Evolutionary conservation across 331 rosid genomes (phyloP).

Genomic region (Rhamnella rubrinervis): DNA sequence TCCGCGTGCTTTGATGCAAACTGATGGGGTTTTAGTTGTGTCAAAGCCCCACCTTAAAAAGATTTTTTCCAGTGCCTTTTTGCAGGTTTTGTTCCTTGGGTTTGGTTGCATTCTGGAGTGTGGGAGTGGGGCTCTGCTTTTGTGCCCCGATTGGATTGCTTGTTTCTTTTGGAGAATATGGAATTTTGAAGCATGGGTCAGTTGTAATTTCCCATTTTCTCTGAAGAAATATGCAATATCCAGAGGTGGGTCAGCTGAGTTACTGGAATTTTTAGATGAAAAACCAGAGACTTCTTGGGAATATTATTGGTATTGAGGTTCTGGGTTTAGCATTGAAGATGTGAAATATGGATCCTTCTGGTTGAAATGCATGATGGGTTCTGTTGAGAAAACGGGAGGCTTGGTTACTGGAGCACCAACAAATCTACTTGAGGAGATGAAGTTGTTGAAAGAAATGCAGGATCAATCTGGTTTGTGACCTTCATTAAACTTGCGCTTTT

Average conservation of each 20-base stretch:
- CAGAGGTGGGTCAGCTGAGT: constrained; percentile 2
- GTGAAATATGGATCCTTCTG: constrained; percentile 35
- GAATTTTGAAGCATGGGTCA: constrained; percentile 39
- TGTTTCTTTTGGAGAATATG: constrained; percentile 32
- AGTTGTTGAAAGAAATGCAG: constrained; percentile 82
- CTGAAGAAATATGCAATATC: constrained; percentile 11
- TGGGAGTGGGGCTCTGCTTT: constrained; percentile 29
- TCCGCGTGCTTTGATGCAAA: constrained; percentile 77
- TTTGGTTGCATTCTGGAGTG: constrained; percentile 38
- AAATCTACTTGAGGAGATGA: constrained; percentile 74
- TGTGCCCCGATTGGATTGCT: constrained; percentile 37
- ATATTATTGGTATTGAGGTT: constrained; percentile 28
- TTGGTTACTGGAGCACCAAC: constrained; percentile 44
- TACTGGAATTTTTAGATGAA: constrained; percentile 18
- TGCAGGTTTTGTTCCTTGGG: constrained; percentile 74
- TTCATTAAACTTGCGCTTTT: neutral
- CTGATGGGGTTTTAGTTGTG: constrained; percentile 33
- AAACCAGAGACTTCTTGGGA: constrained; percentile 17
- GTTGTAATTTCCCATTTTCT: constrained; percentile 7
- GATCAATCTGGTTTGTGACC: constrained; percentile 69
- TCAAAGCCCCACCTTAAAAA: constrained; percentile 47
- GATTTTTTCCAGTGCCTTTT: constrained; percentile 40
- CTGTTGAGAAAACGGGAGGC: constrained; percentile 56
- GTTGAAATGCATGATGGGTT: constrained; percentile 45
- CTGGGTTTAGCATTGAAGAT: constrained; percentile 30